Evolutionary conservation across 768 basidiomycete genomes (phyloP).

Genomic region (Suillus discolor): DNA sequence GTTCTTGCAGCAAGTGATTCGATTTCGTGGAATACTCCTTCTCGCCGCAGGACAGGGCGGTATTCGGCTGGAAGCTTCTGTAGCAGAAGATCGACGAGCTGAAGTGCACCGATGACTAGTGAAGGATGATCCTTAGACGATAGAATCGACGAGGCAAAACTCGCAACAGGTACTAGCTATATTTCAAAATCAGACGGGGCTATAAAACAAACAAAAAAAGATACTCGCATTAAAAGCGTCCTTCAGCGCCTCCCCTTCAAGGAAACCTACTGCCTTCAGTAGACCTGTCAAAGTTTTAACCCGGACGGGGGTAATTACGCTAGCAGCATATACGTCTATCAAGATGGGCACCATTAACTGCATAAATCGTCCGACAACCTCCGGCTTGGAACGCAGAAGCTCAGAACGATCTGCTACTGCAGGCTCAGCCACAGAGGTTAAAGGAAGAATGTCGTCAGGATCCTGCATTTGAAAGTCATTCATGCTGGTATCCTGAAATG

Average conservation of each 20-base stretch:
- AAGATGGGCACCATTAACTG: conserved; percentile 89
- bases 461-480: conserved; percentile 46
- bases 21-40: conserved; percentile 96
- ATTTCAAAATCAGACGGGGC: conserved; percentile 14
- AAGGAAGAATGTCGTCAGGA: conserved; percentile 38
- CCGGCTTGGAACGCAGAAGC: conserved; percentile 70
- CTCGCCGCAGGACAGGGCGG: conserved; percentile 86
- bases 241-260: conserved; percentile 75
- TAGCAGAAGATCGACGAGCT: conserved; percentile 90
- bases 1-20: conserved; percentile 70
- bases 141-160: conserved; percentile 91
- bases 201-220: conserved; percentile 6
- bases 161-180: conserved; percentile 91
- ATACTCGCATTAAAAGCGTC: conserved; percentile 72
- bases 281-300: conserved; percentile 87
- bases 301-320: conserved; percentile 84
- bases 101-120: conserved; percentile 85
- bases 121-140: conserved; percentile 90
- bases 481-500: conserved; percentile 29
- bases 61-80: conserved; percentile 84
- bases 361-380: conserved; percentile 85
- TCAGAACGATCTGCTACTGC: conserved; percentile 61
- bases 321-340: conserved; percentile 99
- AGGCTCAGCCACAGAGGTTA: conserved; percentile 35
- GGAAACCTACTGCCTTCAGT: conserved; percentile 89